Base-by-base conservation (phyloP, 257 asterid genomes). In the Jaltomata sinuosa region DNA sequence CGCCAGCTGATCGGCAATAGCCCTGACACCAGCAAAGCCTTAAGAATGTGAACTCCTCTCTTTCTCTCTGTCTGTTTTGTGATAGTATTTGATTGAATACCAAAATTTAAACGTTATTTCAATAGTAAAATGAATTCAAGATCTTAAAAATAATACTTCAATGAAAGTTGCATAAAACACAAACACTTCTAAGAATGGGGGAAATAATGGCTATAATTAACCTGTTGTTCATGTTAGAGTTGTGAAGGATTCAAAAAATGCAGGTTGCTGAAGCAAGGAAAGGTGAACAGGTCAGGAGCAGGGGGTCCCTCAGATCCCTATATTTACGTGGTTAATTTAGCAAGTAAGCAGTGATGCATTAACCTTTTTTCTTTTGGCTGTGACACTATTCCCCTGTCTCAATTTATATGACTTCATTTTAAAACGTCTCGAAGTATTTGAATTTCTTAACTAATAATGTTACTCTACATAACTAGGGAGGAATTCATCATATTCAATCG, bases 21-120 rank as follows among this genome's bases (percentile, higher is more conserved):
- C 93, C 99, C 98, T 86, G 92, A 97, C 85, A 95, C 98, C 52
- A 97, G 99, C 98, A 97, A 97, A 88, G 99, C 99, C 72, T 90
- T 97, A 89, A 92, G 99, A 92, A 88, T 95, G 99, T 96, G 84
- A 88, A 65, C 83, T 38, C 45, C 67, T 36, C 71, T 64, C 84
- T n/a, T 21, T 80, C 32, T 65, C 50, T 74, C 68, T 65, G 10
- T 69, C 2, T 25, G 72, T 64, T 64, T 67, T 25, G 4, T 15
- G 19, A 52, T 31, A 8, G 47, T 18, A 47, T 32, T 67, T 67
- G 76, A 67, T 18, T 67, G 25, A 67, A 32, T 3, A 31, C 45
- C 45, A 65, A 65, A n/a, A n/a, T n/a, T n/a, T n/a, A n/a, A n/a
- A n/a, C n/a, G n/a, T n/a, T n/a, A n/a, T n/a, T n/a, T n/a, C n/a